These are phyloP conservation scores for Thermothelomyces thermophilus DNA, from an alignment of 2,329 filamentous ascomycete genomes.

Conservation along the genomic window DNA sequence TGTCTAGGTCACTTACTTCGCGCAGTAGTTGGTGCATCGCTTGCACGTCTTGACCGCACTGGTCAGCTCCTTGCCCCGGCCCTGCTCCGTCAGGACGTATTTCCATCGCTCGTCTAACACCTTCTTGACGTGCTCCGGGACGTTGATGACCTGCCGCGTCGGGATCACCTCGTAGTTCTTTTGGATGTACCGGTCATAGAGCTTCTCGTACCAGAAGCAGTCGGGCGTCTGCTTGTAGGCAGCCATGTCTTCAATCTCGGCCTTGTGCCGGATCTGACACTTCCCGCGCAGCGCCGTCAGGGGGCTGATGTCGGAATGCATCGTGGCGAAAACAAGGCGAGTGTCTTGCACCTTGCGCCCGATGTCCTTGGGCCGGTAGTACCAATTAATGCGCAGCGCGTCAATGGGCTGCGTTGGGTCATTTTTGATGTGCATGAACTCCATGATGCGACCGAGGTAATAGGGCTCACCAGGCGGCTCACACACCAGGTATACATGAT, in stretches of 20 bases:
- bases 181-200: conserved; percentile 97
- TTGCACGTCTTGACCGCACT: conserved; percentile 95
- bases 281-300: conserved; percentile 88
- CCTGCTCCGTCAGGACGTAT: conserved; percentile 89
- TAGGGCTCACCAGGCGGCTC: conserved; percentile 97
- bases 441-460: conserved; percentile 96
- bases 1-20: conserved; percentile 57
- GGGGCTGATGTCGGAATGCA: conserved; percentile 96
- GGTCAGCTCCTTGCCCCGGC: conserved; percentile 88
- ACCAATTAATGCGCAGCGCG: conserved; percentile 92
- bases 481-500: conserved; percentile 90
- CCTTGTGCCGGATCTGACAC: conserved; percentile 82
- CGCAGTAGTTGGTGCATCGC: conserved; percentile 83
- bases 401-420: conserved; percentile 69
- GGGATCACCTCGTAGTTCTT: conserved; percentile 97
- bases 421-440: conserved; percentile 82
- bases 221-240: conserved; percentile 79
- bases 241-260: conserved; percentile 76
- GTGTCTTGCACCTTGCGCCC: conserved; percentile 87
- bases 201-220: conserved; percentile 93
- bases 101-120: conserved; percentile 95
- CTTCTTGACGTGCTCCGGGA: conserved; percentile 89
- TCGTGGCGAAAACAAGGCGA: conserved; percentile 86
- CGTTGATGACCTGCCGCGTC: conserved; percentile 87
- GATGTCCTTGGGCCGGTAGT: conserved; percentile 93